Evolutionary conservation across 257 asterid species (phyloP).

Genomic region (Capsicum chinense): DNA sequence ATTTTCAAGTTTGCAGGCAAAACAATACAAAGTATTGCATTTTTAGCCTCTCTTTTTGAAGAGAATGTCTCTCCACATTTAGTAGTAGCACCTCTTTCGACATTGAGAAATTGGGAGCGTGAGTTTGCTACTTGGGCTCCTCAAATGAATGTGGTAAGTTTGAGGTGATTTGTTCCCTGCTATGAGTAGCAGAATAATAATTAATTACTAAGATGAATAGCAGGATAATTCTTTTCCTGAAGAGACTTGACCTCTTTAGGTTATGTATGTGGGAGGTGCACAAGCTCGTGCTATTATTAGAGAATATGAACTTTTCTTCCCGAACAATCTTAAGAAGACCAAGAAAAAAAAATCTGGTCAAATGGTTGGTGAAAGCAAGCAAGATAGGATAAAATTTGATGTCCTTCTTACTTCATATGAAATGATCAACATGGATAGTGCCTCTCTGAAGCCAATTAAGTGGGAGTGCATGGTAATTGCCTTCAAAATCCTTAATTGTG

Average conservation of each 20-base stretch:
- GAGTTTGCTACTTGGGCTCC: constrained; percentile 99
- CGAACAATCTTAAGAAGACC: constrained; percentile 77
- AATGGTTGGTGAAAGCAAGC: constrained; percentile 73
- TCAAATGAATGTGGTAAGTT: constrained; percentile 97
- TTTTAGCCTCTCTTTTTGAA: constrained; percentile 91
- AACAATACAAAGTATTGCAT: constrained; percentile 98
- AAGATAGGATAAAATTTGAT: constrained; percentile 93
- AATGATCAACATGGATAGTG: constrained; percentile 87
- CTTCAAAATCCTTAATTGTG: constrained; percentile 30
- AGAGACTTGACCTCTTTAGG: constrained; percentile 59
- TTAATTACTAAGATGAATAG: constrained; percentile 8
- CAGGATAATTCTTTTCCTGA: constrained; percentile 32
- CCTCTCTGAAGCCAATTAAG: constrained; percentile 81
- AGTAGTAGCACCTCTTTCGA: constrained; percentile 97
- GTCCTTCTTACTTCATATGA: constrained; percentile 97
- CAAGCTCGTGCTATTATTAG: constrained; percentile 81
- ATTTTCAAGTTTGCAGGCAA: constrained; percentile 65
- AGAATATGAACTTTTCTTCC: constrained; percentile 88
- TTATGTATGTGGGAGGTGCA: constrained; percentile 91
- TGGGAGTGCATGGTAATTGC: constrained; percentile 96
- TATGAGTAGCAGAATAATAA: constrained; percentile 11
- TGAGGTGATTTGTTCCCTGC: constrained; percentile 16
- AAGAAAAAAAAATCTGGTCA: constrained; percentile 86
- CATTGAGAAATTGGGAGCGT: constrained; percentile 99
- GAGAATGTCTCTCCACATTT: constrained; percentile 82